A percentile compares a stretch with the other conserved stretches of the same genome.
Evolutionary conservation across 768 basidiomycete species (phyloP).

Genomic region (Kwoniella mangroviensis): DNA sequence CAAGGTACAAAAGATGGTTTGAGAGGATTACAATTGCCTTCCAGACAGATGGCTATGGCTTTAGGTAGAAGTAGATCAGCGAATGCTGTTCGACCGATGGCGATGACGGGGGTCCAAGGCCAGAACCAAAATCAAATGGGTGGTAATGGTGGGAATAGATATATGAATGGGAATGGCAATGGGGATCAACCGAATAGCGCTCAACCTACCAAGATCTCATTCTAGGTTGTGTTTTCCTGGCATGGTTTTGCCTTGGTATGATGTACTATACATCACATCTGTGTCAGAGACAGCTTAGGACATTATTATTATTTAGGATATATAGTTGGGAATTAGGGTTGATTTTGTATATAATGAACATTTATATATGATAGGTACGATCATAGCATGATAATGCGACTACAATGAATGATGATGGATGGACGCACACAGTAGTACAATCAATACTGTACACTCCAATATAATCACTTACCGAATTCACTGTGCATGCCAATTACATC

Average conservation of each 20-base stretch:
- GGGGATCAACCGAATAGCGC: conserved; percentile 11
- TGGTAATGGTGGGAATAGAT: too few relatives aligned
- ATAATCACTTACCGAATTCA: too few relatives aligned
- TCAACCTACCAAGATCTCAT: neutral
- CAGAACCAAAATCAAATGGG: neutral
- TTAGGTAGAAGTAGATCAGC: conserved; percentile 21
- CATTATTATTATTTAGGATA: too few relatives aligned
- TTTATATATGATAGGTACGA: too few relatives aligned
- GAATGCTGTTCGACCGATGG: conserved; percentile 17
- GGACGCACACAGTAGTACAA: neutral
- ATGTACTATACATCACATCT: too few relatives aligned
- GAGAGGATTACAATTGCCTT: conserved; percentile 45
- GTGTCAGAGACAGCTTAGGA: too few relatives aligned
- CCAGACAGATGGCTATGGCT: conserved; percentile 36
- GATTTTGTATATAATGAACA: neutral
- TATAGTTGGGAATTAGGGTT: neutral
- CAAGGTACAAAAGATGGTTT: conserved; percentile 27
- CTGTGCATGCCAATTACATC: too few relatives aligned
- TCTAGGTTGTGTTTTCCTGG: too few relatives aligned
- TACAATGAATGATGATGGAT: neutral
- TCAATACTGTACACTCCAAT: too few relatives aligned
- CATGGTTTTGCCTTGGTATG: too few relatives aligned
- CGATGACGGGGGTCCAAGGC: neutral
- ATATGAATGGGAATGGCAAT: neutral
- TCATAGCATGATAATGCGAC: too few relatives aligned